Evolutionary conservation across 345 rosid genomes (phyloP).

Genomic region (Eucalyptus microcorys): DNA sequence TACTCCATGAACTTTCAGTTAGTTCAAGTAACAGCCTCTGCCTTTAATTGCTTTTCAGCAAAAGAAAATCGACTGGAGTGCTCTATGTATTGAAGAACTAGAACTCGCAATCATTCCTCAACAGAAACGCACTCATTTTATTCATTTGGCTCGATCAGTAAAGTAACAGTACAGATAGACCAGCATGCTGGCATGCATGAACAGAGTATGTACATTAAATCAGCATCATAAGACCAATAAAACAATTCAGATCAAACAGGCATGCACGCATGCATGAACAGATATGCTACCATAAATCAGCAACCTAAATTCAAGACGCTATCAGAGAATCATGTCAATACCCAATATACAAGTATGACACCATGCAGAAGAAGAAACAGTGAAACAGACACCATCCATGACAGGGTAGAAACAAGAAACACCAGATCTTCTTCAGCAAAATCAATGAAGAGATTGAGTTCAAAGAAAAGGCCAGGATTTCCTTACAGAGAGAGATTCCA

Average conservation of each 20-base stretch:
- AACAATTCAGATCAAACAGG: neutral
- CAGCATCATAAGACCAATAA: neutral
- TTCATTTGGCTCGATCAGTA: neutral
- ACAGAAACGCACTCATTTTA: neutral
- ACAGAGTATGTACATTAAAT: neutral
- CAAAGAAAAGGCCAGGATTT: neutral
- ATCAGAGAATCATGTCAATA: neutral
- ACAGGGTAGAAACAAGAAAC: neutral
- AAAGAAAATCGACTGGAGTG: neutral
- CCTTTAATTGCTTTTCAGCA: neutral
- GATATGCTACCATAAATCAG: neutral
- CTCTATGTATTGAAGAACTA: neutral
- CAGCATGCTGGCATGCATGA: neutral
- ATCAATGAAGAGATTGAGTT: neutral
- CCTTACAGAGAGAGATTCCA: neutral
- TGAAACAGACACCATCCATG: neutral
- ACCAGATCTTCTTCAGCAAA: neutral
- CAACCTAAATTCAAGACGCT: neutral
- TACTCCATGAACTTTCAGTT: neutral
- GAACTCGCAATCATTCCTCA: neutral
- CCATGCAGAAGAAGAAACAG: neutral
- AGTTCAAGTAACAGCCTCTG: neutral
- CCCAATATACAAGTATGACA: neutral
- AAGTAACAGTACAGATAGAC: neutral
- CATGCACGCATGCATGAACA: neutral